Evolutionary conservation across 495 filamentous ascomycete genomes (phyloP).

Genomic region (Podospora pseudocomata): DNA sequence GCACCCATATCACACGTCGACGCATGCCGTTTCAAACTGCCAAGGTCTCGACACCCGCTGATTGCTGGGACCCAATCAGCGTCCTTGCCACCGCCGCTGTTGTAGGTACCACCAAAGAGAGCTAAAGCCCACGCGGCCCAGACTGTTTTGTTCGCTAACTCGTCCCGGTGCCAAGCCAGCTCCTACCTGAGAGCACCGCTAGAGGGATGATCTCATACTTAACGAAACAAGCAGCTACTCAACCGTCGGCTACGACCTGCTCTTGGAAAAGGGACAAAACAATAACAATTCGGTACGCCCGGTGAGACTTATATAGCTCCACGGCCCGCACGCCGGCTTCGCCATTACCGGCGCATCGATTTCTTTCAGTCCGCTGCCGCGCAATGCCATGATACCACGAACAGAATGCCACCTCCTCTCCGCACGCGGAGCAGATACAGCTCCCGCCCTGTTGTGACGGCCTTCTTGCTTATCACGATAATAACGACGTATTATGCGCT

Average conservation of each 20-base stretch:
- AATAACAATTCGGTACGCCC: not conserved
- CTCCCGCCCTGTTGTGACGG: conserved; percentile 39
- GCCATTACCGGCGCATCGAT: not conserved
- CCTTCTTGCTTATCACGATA: conserved; percentile 34
- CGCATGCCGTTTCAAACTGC: not conserved
- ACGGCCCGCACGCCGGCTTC: not conserved
- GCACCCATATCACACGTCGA: not conserved
- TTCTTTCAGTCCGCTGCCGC: not conserved
- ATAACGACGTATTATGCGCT: conserved; percentile 34
- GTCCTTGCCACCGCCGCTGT: not conserved
- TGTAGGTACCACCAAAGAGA: not conserved
- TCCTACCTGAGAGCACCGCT: not conserved
- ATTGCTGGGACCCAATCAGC: not conserved
- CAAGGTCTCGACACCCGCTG: not conserved
- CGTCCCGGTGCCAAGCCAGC: not conserved
- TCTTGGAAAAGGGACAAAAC: not conserved
- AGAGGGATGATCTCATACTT: conserved; percentile 18
- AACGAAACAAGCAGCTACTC: conserved; percentile 3
- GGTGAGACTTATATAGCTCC: not conserved
- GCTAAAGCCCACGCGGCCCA: not conserved
- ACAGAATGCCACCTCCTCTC: conserved; percentile 24
- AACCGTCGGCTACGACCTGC: not conserved
- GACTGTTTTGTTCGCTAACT: not conserved
- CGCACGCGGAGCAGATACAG: conserved; percentile 25
- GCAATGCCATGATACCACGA: conserved; percentile 15